A percentile compares a stretch with the other conserved stretches of the same genome.
phyloP scores from a whole-genome alignment of 1,284 basidiomycete genomes.

The Ceratobasidium sp. region DNA sequence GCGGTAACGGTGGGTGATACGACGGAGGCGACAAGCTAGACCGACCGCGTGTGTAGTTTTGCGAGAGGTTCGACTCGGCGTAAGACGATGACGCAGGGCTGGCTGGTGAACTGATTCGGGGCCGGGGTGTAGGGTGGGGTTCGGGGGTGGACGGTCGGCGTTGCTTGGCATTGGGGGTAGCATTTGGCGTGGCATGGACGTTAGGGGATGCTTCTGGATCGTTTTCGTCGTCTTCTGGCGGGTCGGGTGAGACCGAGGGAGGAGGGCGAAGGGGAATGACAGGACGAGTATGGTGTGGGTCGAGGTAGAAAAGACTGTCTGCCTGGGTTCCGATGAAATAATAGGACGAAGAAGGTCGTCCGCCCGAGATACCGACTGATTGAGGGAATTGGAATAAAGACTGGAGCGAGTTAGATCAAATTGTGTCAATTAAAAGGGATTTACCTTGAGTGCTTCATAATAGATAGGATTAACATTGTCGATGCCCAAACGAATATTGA shows the following conservation, averaged over 20 bases:
- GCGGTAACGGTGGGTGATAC: conserved; percentile 33
- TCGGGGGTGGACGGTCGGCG: conserved; percentile 23
- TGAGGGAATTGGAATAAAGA: conserved; percentile 92
- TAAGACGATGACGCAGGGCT: conserved; percentile 36
- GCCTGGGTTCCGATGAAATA: conserved; percentile 96
- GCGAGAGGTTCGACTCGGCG: conserved; percentile 39
- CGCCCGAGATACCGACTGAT: conserved; percentile 95
- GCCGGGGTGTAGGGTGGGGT: conserved; percentile 37
- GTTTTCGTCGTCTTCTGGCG: conserved; percentile 23
- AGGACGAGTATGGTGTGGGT: conserved; percentile 91
- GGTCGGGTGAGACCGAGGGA: conserved; percentile 55
- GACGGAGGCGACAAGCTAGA: conserved; percentile 38
- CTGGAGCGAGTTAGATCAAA: conserved; percentile 59
- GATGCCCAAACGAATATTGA: conserved; percentile 89
- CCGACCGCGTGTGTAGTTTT: conserved; percentile 28
- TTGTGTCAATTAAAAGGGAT: conserved; percentile 3
- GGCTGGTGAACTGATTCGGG: conserved; percentile 39
- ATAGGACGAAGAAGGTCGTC: conserved; percentile 94
- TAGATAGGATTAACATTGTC: conserved; percentile 96
- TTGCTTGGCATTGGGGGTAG: conserved; percentile 29
- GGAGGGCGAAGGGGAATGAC: conserved; percentile 80
- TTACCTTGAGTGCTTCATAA: conserved; percentile 91
- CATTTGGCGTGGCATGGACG: conserved; percentile 33
- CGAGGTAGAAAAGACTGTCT: conserved; percentile 93
- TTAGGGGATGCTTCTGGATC: conserved; percentile 2